phyloP scores from a whole-genome alignment of 2,329 filamentous ascomycete species.

The Alternaria rosae region DNA sequence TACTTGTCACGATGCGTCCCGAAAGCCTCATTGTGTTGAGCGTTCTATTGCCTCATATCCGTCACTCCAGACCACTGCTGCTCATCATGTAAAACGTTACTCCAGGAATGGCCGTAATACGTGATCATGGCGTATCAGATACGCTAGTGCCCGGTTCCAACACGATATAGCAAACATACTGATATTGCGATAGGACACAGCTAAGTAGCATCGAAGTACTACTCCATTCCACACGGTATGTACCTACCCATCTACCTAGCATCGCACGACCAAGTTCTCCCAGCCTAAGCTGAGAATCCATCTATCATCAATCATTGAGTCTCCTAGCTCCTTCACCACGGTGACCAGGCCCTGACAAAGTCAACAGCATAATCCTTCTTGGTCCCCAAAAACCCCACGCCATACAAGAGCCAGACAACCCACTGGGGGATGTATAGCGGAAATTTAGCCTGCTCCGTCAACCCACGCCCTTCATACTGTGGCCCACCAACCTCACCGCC shows the following conservation, averaged over 20 bases:
- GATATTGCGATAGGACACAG: not conserved
- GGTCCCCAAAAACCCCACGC: not conserved
- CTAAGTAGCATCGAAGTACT: not conserved
- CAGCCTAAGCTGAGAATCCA: fast-evolving
- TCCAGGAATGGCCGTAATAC: not conserved
- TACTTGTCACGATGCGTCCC: not conserved
- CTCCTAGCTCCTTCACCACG: not conserved
- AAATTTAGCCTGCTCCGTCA: not conserved
- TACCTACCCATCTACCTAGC: not conserved
- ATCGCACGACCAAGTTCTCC: not conserved
- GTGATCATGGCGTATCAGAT: not conserved
- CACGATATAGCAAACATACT: too few relatives aligned
- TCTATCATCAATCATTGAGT: not conserved
- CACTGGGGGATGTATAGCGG: not conserved
- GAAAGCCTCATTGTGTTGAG: not conserved
- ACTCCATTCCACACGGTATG: not conserved
- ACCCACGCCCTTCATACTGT: not conserved
- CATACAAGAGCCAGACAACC: not conserved
- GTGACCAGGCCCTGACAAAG: not conserved
- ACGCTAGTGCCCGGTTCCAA: not conserved
- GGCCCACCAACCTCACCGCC: not conserved
- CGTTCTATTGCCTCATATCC: not conserved
- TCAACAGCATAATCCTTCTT: not conserved
- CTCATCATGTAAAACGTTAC: not conserved
- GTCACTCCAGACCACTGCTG: not conserved